Percentiles rank a stretch among this genome's conserved stretches.
Conservation (phyloP, 768 basidiomycete species). For the Lactarius akahatsu region DNA sequence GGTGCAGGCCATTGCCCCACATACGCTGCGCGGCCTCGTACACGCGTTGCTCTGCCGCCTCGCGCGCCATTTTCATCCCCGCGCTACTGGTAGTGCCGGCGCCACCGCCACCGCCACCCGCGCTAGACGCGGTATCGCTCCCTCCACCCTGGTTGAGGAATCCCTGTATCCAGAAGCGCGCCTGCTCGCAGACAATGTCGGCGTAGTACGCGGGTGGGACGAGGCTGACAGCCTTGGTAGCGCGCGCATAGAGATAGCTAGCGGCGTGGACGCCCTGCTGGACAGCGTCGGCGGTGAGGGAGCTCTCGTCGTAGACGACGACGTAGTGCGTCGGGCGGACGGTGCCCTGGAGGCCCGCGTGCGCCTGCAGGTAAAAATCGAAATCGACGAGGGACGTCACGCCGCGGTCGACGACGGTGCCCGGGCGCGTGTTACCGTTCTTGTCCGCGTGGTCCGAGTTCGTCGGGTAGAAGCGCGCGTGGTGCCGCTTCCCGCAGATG, state of each 20-base stretch:
- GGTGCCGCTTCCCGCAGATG: constrained; percentile 76
- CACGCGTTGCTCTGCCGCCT: constrained; percentile 33
- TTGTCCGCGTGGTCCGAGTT: constrained; percentile 48
- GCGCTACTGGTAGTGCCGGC: constrained; percentile 34
- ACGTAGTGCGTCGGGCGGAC: constrained; percentile 77
- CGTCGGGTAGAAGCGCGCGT: constrained; percentile 62
- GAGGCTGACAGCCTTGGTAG: constrained; percentile 80
- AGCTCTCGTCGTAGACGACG: constrained; percentile 76
- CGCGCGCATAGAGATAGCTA: constrained; percentile 77
- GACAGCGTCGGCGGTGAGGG: constrained; percentile 63
- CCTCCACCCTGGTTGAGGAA: constrained; percentile 52
- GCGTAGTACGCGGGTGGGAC: constrained; percentile 81
- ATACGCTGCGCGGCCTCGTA: constrained; percentile 43
- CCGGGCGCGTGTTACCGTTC: constrained; percentile 77
- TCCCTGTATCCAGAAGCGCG: constrained; percentile 71
- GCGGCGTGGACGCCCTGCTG: constrained; percentile 70
- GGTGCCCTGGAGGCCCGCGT: constrained; percentile 68
- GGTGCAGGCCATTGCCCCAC: constrained; percentile 46
- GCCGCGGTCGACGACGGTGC: constrained; percentile 79
- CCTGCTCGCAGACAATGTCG: constrained; percentile 80
- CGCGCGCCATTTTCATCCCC: constrained; percentile 36
- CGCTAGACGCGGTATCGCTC: constrained; percentile 28
- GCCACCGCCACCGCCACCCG: constrained; percentile 33
- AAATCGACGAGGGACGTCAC: constrained; percentile 50
- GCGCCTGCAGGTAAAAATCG: constrained; percentile 52